Conservation (phyloP, 148 eudicot genomes). For the Nepenthes mirabilis region DNA sequence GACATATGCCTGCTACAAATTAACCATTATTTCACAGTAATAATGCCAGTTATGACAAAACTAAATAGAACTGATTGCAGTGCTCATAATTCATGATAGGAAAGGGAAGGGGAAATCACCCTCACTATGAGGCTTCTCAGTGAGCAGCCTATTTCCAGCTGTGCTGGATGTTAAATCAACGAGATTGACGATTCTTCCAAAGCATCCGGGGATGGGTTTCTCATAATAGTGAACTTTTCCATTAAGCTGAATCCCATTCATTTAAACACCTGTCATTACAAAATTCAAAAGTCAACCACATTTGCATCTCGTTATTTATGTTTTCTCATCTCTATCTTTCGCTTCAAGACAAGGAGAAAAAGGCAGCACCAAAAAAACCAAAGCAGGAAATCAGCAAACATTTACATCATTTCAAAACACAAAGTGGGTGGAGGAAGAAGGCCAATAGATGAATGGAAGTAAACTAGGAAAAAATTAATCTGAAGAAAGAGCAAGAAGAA, state of each 20-base stretch:
- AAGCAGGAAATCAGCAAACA: too few species aligned
- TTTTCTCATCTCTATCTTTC: background rate
- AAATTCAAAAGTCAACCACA: background rate
- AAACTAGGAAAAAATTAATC: too few species aligned
- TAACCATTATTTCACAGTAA: too few species aligned
- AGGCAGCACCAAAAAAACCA: too few species aligned
- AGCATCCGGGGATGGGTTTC: constrained; percentile 57
- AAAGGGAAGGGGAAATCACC: constrained; percentile 24
- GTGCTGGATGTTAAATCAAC: constrained; percentile 53
- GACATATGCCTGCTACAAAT: too few species aligned
- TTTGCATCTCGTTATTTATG: too few species aligned
- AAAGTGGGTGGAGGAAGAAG: too few species aligned
- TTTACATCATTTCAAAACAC: too few species aligned
- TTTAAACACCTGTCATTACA: constrained; percentile 34
- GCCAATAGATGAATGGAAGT: too few species aligned
- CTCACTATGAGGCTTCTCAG: constrained; percentile 70
- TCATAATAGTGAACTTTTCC: constrained; percentile 28
- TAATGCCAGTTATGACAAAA: background rate
- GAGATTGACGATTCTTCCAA: constrained; percentile 82
- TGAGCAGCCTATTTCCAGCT: constrained; percentile 56
- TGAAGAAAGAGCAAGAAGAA: too few species aligned
- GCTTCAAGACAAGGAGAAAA: background rate
- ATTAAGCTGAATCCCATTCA: constrained; percentile 45
- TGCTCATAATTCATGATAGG: background rate
- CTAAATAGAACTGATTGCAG: background rate